Percentiles rank a stretch among this genome's conserved stretches.
Evolutionary conservation across 2,329 filamentous ascomycete genomes (phyloP).

Genomic region (Fusarium cyanostomum): DNA sequence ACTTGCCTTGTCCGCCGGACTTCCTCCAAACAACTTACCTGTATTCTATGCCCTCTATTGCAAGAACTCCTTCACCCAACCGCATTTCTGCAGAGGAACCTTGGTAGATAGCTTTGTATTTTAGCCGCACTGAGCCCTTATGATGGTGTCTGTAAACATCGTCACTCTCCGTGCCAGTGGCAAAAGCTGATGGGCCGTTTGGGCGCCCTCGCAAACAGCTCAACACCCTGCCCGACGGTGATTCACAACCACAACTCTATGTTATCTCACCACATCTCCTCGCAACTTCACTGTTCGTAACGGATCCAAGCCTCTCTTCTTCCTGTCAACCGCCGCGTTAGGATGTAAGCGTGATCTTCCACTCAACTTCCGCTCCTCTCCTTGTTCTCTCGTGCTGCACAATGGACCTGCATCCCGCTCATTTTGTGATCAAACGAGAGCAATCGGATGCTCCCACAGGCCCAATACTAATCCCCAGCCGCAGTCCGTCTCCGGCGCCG

Average conservation of each 20-base stretch:
- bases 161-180: not conserved
- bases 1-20: no score
- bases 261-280: not conserved
- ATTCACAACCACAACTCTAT: not conserved
- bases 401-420: not conserved
- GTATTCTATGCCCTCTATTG: no score
- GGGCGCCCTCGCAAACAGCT: not conserved
- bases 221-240: not conserved
- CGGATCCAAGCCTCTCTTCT: not conserved
- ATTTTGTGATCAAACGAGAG: constrained; percentile 4
- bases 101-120: no score
- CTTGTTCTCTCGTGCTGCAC: not conserved
- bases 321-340: not conserved
- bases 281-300: no score
- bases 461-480: constrained; percentile 19
- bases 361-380: not conserved
- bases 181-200: not conserved
- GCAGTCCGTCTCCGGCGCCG: constrained; percentile 20
- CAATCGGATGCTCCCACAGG: not conserved
- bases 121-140: no score
- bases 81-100: no score
- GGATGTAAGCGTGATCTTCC: not conserved
- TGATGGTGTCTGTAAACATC: no score
- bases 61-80: no score
- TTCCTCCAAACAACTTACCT: no score